Conservation (phyloP, 164 flowering plant species). For the Dillenia turbinata region DNA sequence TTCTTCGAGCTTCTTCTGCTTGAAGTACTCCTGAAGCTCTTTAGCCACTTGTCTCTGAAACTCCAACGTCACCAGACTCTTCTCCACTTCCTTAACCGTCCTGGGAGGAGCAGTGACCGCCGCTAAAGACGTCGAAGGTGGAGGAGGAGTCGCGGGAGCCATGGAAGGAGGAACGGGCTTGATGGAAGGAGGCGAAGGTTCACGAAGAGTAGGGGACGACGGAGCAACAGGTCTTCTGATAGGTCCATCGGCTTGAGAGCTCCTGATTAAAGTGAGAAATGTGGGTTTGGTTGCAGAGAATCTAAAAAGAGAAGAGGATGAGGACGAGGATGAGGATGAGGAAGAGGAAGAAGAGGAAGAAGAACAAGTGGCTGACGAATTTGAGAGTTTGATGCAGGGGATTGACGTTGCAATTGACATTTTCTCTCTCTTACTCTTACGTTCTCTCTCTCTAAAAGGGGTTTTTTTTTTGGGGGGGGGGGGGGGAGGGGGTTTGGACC, state of each 20-base stretch:
- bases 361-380: slow-evolving; percentile 10
- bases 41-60: slow-evolving; percentile 92
- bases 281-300: slow-evolving; percentile 28
- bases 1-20: slow-evolving; percentile 84
- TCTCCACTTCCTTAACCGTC: slow-evolving; percentile 17
- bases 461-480: slow-evolving; percentile 1
- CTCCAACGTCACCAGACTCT: slow-evolving; percentile 64
- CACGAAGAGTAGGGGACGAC: slow-evolving; percentile 42
- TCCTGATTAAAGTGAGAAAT: slow-evolving; percentile 30
- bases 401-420: slow-evolving; percentile 70
- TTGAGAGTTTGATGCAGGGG: slow-evolving; percentile 47
- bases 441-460: neutral
- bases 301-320: slow-evolving; percentile 34
- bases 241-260: slow-evolving; percentile 88
- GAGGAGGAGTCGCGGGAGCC: slow-evolving; percentile 23
- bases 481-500: neutral
- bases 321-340: no score
- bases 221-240: slow-evolving; percentile 67
- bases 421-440: slow-evolving; percentile 5
- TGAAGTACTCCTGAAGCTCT: slow-evolving; percentile 89
- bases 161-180: slow-evolving; percentile 49
- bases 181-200: slow-evolving; percentile 27
- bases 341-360: slow-evolving; percentile 34
- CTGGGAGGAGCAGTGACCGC: slow-evolving; percentile 13
- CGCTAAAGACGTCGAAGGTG: slow-evolving; percentile 25